Evolutionary conservation across 2,329 filamentous ascomycete species (phyloP), one percentile per base, ranked within the genome.

Genomic region (Alternaria atra): DNA sequence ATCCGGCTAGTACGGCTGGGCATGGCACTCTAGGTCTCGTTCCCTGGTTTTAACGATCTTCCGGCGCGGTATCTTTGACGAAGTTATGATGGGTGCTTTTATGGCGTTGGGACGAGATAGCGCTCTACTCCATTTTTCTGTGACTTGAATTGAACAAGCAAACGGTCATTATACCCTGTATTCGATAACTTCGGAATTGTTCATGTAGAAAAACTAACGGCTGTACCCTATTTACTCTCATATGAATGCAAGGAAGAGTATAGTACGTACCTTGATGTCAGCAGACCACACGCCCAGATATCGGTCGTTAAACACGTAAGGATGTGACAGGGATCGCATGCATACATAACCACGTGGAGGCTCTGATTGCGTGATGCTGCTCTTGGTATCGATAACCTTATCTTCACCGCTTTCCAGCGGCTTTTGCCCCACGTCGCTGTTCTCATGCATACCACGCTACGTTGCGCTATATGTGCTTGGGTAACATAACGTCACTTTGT

Each of bases 1-100:
- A 65, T 52, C 34, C 52, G 39, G 27, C 55, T 10, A 66, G 58
- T 58, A 29, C 53, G 15, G 52, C 47, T 44, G 67, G 67, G 13
- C 61, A 61, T 35, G 70, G 64, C 15, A 61, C 64, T 56, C 51
- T 73, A 52, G 69, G 73, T 0, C 65, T 75, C 53, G 61, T 72
- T 52, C 62, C 69, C 37, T 77, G 71, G 72, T 74, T 77, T 32
- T 72, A 56, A 29, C 3, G 29, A 29, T 15, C 1, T 46, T 23
- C 35, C n/a, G 9, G 23, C 35, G 13, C 32, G 12, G 25, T 27
- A n/a, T 30, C 10, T 13, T 17, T 34, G 2, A 39, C 12, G 42
- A 48, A 30, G 27, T 12, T 13, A 39, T 29, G 42, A 43, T 12
- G 3, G 13, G 32, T 10, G 30, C 12, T 34, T 34, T 37, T 12